Evolutionary conservation across 345 rosid species (phyloP), one percentile per base, ranked within the genome.

Genomic region (Excoecaria cochinchinensis): DNA sequence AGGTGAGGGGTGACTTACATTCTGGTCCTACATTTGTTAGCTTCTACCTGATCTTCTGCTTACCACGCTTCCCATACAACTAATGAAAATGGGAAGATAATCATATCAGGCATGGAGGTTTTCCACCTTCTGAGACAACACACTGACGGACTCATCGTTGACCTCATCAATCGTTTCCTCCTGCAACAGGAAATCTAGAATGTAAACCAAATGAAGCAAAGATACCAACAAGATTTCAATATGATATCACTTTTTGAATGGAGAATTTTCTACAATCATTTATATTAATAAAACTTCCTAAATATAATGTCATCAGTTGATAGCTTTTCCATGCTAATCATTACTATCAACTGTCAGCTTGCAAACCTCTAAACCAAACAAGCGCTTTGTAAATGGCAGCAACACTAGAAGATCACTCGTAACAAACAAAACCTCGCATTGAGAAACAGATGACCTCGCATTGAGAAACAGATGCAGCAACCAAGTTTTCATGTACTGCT

Each of bases 121-220:
- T 21, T 86, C 87, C 10, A 93, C 81, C 82, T 86, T 87, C 56
- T 78, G 84, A 65, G 97, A 64, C 86, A 93, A 78, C 8, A 71
- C 87, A 3, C 85, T 86, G 2, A 83, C 84, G 9, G 73, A 69
- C 75, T 91, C 98, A 2, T 89, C 86, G 3, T 56, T 58, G 6
- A 22, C 82, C 80, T 84, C 93, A 5, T 79, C 42, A 62, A 88
- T 89, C 2, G 88, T 63, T 57, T 86, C 89, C 75, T 80, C 93
- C 48, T 74, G 78, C 89, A 17, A 60, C 80, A 58, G 21, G 53
- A 44, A 82, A 48, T n/a, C 19, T 42, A 38, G 22, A 82, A 59
- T 16, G 59, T 25, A 62, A 74, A 56, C 8, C 31, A 3, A 71
- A 51, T 65, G n/a, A 19, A 19, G 19, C 22, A 50, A 24, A 11